Evolutionary conservation across 495 filamentous ascomycete species (phyloP).

Genomic region (Cryomyces antarcticus): DNA sequence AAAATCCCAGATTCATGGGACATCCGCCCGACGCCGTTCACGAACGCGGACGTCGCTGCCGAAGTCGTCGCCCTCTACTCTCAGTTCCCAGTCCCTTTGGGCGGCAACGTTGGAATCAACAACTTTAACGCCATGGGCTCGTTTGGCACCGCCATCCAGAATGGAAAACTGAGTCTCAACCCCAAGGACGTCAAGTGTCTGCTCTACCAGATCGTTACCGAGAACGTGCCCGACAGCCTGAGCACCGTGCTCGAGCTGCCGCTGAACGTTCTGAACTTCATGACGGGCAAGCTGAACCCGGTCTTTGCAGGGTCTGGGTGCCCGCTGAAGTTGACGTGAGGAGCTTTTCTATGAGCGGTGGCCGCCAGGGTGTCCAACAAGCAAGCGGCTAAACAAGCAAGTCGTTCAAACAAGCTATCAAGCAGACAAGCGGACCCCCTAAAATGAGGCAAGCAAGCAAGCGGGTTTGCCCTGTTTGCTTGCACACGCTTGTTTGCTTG

Average conservation of each 20-base stretch:
- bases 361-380: too few species aligned
- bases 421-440: too few species aligned
- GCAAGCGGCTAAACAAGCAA: too few species aligned
- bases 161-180: conserved; percentile 11
- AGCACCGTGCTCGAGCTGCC: conserved; percentile 16
- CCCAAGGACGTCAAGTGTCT: conserved; percentile 11
- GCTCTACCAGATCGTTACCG: conserved; percentile 20
- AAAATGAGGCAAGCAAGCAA: too few species aligned
- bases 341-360: too few species aligned
- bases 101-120: conserved; percentile 14
- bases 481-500: too few species aligned
- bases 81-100: conserved; percentile 20
- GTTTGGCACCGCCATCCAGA: conserved; percentile 12
- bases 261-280: conserved; percentile 12
- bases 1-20: conserved; percentile 21
- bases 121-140: conserved; percentile 16
- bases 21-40: conserved; percentile 18
- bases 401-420: too few species aligned
- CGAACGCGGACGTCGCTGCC: conserved; percentile 9
- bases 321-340: conserved; percentile 9
- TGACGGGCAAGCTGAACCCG: conserved; percentile 9
- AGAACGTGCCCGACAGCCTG: conserved; percentile 12
- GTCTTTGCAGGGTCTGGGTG: conserved; percentile 16
- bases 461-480: too few species aligned
- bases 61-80: conserved; percentile 19